A percentile compares a stretch with the other conserved stretches of the same genome.
These are phyloP conservation scores for Penicillium italicum DNA, from an alignment of 2,329 filamentous ascomycete species.

Conservation along the genomic window DNA sequence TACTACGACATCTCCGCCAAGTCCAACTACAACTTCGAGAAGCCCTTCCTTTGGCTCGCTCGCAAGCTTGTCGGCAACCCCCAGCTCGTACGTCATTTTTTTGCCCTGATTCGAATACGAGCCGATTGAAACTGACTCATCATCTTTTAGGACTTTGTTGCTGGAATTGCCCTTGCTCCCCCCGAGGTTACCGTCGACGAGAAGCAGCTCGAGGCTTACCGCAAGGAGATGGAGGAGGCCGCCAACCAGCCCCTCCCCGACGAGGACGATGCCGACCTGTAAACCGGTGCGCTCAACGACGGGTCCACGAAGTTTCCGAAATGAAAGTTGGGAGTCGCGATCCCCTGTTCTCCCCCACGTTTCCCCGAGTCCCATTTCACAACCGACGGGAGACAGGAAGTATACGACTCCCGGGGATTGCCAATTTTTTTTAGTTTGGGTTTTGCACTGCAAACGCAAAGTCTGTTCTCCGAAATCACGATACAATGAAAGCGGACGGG, in stretches of 20 bases:
- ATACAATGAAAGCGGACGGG: constrained; percentile 38
- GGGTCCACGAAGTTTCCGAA: constrained; percentile 14
- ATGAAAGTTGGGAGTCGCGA: constrained; percentile 12
- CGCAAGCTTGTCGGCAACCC: constrained; percentile 97
- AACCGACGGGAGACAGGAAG: constrained; percentile 1
- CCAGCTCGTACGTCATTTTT: constrained; percentile 60
- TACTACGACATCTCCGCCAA: constrained; percentile 99
- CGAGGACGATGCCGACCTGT: constrained; percentile 74
- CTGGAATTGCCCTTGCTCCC: constrained; percentile 88
- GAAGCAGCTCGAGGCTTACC: constrained; percentile 74
- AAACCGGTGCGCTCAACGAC: constrained; percentile 26
- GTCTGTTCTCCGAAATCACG: constrained; percentile 31
- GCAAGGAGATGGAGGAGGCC: constrained; percentile 82
- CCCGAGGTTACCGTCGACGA: constrained; percentile 88
- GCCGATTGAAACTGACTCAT: constrained; percentile 17
- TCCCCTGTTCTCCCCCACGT: constrained; percentile 1
- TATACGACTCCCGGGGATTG: constrained; percentile 6
- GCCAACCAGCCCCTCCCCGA: constrained; percentile 82
- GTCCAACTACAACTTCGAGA: constrained; percentile 99
- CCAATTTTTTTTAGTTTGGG: constrained; percentile 14
- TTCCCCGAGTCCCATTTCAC: constrained; percentile 4
- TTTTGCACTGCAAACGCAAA: constrained; percentile 22
- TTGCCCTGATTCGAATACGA: constrained; percentile 14
- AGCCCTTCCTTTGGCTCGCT: constrained; percentile 99
- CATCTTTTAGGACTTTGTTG: constrained; percentile 78